Conservation (phyloP, 306 rosid genomes). For the Vigna angularis region DNA sequence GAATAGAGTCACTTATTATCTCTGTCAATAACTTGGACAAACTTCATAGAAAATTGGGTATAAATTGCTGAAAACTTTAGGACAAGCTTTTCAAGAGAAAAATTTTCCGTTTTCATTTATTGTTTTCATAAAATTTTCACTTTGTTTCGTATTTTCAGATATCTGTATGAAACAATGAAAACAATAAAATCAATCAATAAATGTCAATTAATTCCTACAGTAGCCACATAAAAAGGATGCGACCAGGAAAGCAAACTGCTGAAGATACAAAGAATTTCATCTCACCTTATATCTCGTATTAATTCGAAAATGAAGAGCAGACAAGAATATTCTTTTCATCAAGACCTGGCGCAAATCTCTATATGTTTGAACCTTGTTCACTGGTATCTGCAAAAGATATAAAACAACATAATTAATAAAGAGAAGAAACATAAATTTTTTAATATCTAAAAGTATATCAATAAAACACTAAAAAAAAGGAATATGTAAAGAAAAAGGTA, state of each 20-base stretch:
- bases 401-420: slow-evolving; percentile 16
- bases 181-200: slow-evolving; percentile 24
- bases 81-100: not conserved
- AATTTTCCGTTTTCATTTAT: not conserved
- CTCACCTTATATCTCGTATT: slow-evolving; percentile 97
- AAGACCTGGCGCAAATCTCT: slow-evolving; percentile 90
- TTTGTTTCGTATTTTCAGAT: not conserved
- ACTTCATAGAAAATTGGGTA: slow-evolving; percentile 7
- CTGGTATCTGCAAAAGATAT: slow-evolving; percentile 82
- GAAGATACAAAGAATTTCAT: slow-evolving; percentile 29
- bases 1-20: slow-evolving; percentile 4
- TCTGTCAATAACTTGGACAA: slow-evolving; percentile 34
- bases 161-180: not conserved
- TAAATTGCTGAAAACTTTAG: not conserved
- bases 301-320: slow-evolving; percentile 97
- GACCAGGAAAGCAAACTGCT: slow-evolving; percentile 18
- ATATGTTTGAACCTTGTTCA: slow-evolving; percentile 82
- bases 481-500: slow-evolving; percentile 5
- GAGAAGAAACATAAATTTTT: not conserved
- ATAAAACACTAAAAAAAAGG: not conserved
- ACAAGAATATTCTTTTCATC: slow-evolving; percentile 98
- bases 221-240: slow-evolving; percentile 12
- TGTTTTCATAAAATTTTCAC: slow-evolving; percentile 5
- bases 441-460: slow-evolving; percentile 19
- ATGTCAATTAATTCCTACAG: slow-evolving; percentile 12